Evolutionary conservation across 148 eudicot species (phyloP), one percentile per base, ranked within the genome.

Genomic region (Silene latifolia): DNA sequence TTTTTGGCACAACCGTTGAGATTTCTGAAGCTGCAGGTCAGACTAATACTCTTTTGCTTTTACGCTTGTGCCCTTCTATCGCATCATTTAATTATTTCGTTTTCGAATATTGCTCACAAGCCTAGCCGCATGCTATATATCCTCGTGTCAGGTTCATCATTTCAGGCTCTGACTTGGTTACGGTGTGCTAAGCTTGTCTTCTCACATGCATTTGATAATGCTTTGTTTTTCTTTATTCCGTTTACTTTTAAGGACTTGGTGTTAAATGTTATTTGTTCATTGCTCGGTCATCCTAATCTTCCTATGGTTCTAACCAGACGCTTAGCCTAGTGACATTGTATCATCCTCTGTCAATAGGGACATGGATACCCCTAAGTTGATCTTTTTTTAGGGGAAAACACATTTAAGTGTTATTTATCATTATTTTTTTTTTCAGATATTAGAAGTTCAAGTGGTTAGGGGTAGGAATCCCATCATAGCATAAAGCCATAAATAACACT

Each of bases 1-100:
- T 86, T 51, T 65, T 83, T 65, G 97, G 97, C 66, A 84, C 86
- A 69, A 79, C 91, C n/a, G 39, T 82, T 5, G 86, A 85, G 42
- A 91, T 91, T 29, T 80, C 97, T 54, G 72, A 79, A 15, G 93
- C 89, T 65, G 88, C 96, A 72, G 96, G 96, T 90, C n/a, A 64
- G 80, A 71, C 27, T 23, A 35, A 42, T 72, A 44, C 73, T 59
- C 53, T 48, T 21, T 19, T 13, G 12, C 67, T 54, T 25, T 15
- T 24, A n/a, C 24, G 20, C 19, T 60, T 42, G 53, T 44, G 10
- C 54, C 15, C 15, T 23, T 8, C 21, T 48, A 10, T 48, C 15
- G 54, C 54, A 48, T 11, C 54, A 10, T 48, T 48, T 14, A 48
- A 48, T 48, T 48, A 2, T 10, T 48, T 10, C 8, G 3, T 21